Evolutionary conservation across 2,329 filamentous ascomycete species (phyloP).

Genomic region (Colletotrichum godetiae): DNA sequence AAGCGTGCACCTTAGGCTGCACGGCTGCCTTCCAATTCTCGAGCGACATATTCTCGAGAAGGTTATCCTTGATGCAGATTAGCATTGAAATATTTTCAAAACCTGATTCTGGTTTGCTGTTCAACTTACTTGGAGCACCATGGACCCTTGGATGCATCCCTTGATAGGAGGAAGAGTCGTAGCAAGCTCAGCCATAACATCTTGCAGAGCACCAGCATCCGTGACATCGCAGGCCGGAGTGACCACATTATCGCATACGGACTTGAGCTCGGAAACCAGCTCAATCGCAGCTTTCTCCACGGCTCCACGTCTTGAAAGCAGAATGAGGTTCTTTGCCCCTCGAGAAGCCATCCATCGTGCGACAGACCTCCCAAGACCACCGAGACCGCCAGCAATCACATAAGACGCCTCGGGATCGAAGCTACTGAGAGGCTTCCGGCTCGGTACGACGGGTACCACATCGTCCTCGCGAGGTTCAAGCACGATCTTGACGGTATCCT

Average conservation of each 20-base stretch:
- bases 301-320: constrained; percentile 43
- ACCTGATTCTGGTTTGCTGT: too few relatives aligned
- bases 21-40: constrained; percentile 34
- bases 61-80: constrained; percentile 28
- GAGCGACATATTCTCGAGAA: constrained; percentile 33
- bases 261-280: constrained; percentile 36
- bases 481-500: not conserved
- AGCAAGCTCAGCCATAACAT: not conserved
- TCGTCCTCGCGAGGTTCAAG: constrained; percentile 16
- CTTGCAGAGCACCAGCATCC: constrained; percentile 10
- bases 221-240: constrained; percentile 38
- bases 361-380: constrained; percentile 41
- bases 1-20: constrained; percentile 49
- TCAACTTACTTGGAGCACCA: constrained; percentile 38
- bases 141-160: constrained; percentile 35
- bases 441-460: constrained; percentile 7
- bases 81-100: not conserved
- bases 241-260: constrained; percentile 13
- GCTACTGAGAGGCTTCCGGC: not conserved
- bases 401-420: constrained; percentile 33
- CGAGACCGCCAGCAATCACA: constrained; percentile 37
- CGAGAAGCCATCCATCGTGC: constrained; percentile 41
- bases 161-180: constrained; percentile 29
- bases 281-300: constrained; percentile 32
- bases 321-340: constrained; percentile 43